Evolutionary conservation across 257 asterid species (phyloP).

Genomic region (Gynochthodes officinalis): DNA sequence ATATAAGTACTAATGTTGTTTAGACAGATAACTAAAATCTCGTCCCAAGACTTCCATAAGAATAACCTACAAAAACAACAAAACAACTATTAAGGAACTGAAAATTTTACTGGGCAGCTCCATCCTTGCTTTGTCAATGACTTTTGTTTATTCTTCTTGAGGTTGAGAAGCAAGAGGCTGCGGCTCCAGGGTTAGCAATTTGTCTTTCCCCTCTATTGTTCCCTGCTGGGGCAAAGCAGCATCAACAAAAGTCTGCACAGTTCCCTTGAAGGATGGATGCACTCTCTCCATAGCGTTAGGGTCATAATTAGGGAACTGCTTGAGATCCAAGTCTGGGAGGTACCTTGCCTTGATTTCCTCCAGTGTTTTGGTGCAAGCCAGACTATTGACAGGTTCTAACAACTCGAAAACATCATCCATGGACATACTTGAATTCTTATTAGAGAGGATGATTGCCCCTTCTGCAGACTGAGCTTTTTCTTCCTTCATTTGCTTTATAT

Average conservation of each 20-base stretch:
- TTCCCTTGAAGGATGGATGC: neutral
- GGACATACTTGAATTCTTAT: neutral
- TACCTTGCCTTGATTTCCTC: conserved; percentile 4
- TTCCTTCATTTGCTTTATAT: neutral
- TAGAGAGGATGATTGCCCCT: neutral
- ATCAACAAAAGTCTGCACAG: neutral
- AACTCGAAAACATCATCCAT: neutral
- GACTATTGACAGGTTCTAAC: neutral
- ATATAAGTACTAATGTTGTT: too few species aligned
- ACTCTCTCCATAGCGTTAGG: neutral
- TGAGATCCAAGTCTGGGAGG: neutral
- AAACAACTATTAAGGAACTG: too few species aligned
- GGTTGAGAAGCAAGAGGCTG: neutral
- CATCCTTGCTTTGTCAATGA: too few species aligned
- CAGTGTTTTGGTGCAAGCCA: neutral
- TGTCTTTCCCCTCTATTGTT: neutral
- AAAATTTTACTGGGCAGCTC: too few species aligned
- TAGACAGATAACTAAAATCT: too few species aligned
- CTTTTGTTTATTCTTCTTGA: too few species aligned
- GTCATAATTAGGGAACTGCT: neutral
- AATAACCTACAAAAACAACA: too few species aligned
- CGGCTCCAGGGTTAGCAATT: neutral
- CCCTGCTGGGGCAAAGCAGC: neutral
- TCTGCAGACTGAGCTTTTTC: neutral
- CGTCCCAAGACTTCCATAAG: too few species aligned